Percentiles rank a stretch among this genome's conserved stretches.
Conservation (phyloP, 148 eudicot genomes). For the Pouteria glomerata region DNA sequence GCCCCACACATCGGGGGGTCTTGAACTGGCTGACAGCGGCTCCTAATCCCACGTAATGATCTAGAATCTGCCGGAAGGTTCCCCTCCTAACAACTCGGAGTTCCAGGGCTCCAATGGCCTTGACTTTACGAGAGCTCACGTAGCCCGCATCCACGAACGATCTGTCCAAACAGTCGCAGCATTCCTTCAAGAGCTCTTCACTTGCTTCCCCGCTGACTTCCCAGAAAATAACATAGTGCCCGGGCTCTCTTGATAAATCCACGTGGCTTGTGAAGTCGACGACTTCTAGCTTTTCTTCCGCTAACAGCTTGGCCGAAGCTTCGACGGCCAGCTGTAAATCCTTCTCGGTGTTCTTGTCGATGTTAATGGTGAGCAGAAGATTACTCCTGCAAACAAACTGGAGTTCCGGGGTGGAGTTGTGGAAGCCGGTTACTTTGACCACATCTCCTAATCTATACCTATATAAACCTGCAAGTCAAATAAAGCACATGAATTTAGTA, state of each 20-base stretch:
- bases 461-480: conserved; percentile 57
- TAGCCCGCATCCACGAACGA: conserved; percentile 81
- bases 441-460: conserved; percentile 82
- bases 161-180: conserved; percentile 67
- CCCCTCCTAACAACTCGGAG: conserved; percentile 62
- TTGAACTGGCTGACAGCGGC: conserved; percentile 80
- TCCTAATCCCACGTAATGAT: conserved; percentile 64
- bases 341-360: conserved; percentile 97
- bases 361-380: conserved; percentile 67
- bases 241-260: conserved; percentile 47
- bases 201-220: conserved; percentile 62
- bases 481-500: too few relatives aligned
- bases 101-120: conserved; percentile 68
- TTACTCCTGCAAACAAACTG: conserved; percentile 76
- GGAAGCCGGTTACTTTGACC: conserved; percentile 71
- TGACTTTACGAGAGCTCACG: conserved; percentile 56
- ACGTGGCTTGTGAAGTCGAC: conserved; percentile 79
- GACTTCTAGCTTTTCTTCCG: conserved; percentile 54
- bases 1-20: conserved; percentile 73
- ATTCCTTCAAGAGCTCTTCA: conserved; percentile 48
- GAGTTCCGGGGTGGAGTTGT: conserved; percentile 82
- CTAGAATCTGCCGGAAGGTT: conserved; percentile 64
- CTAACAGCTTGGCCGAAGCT: conserved; percentile 48
- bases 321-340: conserved; percentile 77
- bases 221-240: conserved; percentile 84